phyloP scores from a whole-genome alignment of 2,329 filamentous ascomycete species.

The Talaromyces sp. region DNA sequence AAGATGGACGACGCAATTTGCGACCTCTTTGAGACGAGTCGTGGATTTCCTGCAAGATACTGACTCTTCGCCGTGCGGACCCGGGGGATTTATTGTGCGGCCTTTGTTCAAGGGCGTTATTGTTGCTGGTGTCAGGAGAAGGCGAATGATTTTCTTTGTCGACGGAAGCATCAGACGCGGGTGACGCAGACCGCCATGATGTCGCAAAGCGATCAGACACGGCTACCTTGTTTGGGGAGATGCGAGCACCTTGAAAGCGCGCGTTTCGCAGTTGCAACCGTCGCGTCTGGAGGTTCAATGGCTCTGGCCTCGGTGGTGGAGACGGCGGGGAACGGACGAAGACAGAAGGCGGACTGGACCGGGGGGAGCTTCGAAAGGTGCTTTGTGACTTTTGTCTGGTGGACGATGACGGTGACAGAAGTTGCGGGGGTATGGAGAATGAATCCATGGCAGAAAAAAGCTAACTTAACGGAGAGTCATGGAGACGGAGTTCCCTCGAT shows the following conservation, averaged over 20 bases:
- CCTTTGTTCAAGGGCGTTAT: background rate
- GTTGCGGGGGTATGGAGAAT: background rate
- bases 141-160: conserved; percentile 7
- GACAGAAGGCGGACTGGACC: conserved; percentile 11
- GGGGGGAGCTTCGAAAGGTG: conserved; percentile 5
- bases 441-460: conserved; percentile 1
- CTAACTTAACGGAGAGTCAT: background rate
- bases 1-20: conserved; percentile 20
- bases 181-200: conserved; percentile 23
- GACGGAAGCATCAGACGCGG: conserved; percentile 20
- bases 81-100: background rate
- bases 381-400: background rate
- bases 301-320: conserved; percentile 18
- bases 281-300: conserved; percentile 28
- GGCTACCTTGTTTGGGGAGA: conserved; percentile 22
- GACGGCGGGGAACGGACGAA: conserved; percentile 20
- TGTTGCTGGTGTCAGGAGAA: background rate
- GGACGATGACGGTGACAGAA: background rate
- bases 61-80: conserved; percentile 23
- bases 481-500: too few species aligned
- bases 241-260: conserved; percentile 26
- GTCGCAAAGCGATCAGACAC: conserved; percentile 22
- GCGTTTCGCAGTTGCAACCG: conserved; percentile 30
- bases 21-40: conserved; percentile 27
- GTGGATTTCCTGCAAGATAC: conserved; percentile 31